Evolutionary conservation across 805 yeast genomes (phyloP).

Genomic region (Scheffersomyces spartinae): DNA sequence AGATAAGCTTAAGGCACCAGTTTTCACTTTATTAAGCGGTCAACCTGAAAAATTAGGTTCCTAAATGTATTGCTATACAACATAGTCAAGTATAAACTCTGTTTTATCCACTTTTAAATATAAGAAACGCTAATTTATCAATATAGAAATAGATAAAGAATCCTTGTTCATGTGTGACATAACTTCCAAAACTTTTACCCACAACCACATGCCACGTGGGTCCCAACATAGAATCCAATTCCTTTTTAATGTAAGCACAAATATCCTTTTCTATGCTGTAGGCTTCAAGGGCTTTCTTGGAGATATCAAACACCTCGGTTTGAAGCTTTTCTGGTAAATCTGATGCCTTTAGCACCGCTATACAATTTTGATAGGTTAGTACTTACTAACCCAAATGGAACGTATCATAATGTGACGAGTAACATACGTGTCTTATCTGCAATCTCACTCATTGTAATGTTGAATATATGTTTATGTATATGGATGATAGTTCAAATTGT

Average conservation of each 20-base stretch:
- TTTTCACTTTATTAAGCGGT: slow-evolving; percentile 80
- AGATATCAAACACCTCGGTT: slow-evolving; percentile 33
- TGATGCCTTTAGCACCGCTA: slow-evolving; percentile 31
- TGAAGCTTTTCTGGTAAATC: slow-evolving; percentile 44
- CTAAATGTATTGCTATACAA: too few species aligned
- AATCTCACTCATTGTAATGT: too few species aligned
- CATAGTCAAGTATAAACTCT: too few species aligned
- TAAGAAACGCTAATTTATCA: slow-evolving; percentile 54
- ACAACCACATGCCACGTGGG: slow-evolving; percentile 76
- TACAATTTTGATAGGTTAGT: too few species aligned
- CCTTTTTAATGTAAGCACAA: slow-evolving; percentile 54
- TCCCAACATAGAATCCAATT: slow-evolving; percentile 51
- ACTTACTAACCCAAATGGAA: too few species aligned
- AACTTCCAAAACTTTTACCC: slow-evolving; percentile 70
- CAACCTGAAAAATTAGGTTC: slow-evolving; percentile 51
- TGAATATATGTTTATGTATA: too few species aligned
- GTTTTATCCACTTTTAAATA: slow-evolving; percentile 57
- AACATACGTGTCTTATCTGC: too few species aligned
- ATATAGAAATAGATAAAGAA: slow-evolving; percentile 60
- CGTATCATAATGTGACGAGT: too few species aligned
- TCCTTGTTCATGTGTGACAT: slow-evolving; percentile 71
- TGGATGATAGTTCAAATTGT: too few species aligned
- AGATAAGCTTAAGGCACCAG: slow-evolving; percentile 73
- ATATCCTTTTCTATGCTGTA: slow-evolving; percentile 46
- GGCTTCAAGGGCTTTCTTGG: slow-evolving; percentile 31